phyloP scores from a whole-genome alignment of 352 stramenopile species.

The Thalassiosira pacifica region DNA sequence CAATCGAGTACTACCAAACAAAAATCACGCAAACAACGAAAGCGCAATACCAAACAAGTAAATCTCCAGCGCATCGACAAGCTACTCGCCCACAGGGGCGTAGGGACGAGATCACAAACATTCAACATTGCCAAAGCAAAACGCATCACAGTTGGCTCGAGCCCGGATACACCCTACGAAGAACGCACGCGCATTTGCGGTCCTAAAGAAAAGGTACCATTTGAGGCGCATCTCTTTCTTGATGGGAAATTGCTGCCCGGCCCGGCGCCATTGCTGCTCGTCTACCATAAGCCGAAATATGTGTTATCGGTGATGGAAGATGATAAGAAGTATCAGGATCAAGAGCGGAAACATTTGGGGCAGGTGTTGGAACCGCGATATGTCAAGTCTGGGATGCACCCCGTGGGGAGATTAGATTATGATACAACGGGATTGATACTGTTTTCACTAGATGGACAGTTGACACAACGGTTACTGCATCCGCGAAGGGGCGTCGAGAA shows the following conservation, averaged over 20 bases:
- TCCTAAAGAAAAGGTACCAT: conserved; percentile 75
- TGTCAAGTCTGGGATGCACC: conserved; percentile 74
- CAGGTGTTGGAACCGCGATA: conserved; percentile 64
- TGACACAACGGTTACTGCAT: conserved; percentile 88
- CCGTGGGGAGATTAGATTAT: conserved; percentile 89
- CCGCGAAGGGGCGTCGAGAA: conserved; percentile 83
- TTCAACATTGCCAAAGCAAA: conserved; percentile 76
- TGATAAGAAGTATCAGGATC: conserved; percentile 63
- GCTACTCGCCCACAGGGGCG: conserved; percentile 83
- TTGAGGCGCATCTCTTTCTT: conserved; percentile 70
- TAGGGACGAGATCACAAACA: conserved; percentile 81
- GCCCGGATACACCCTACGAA: conserved; percentile 42
- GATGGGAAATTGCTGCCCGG: conserved; percentile 75
- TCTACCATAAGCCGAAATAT: conserved; percentile 87
- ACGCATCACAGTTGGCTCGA: conserved; percentile 64
- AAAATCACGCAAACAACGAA: conserved; percentile 49
- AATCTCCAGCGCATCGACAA: conserved; percentile 81
- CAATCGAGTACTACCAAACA: conserved; percentile 17
- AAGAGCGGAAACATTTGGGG: conserved; percentile 61
- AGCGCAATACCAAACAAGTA: conserved; percentile 18
- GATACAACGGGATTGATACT: conserved; percentile 89
- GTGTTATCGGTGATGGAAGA: conserved; percentile 86
- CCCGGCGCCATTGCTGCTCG: conserved; percentile 72
- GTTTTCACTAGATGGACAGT: conserved; percentile 85
- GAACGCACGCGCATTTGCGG: conserved; percentile 63